Evolutionary conservation across 176 grass and related monocot species (phyloP), one percentile per base, ranked within the genome.

Genomic region (Carex cristatella): DNA sequence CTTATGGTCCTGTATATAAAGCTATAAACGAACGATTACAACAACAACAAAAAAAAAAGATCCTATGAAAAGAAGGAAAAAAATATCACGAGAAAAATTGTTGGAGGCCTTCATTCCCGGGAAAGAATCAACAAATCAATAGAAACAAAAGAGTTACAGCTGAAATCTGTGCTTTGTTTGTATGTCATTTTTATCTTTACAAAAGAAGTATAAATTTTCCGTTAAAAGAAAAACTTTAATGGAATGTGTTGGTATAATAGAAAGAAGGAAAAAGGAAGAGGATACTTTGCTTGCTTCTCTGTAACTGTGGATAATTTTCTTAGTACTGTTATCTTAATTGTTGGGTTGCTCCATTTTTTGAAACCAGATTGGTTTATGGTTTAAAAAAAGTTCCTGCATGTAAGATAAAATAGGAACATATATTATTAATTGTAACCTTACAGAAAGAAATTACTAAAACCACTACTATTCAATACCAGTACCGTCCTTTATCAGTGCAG

Each of bases 361-460:
- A 63, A 81, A 48, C 13, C 61, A 83, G 28, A 19, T 65, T 46
- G 42, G 57, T 68, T 63, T 68, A 33, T 61, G 63, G 7, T 54
- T 54, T 31, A 83, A 55, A 83, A 33, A 30, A 12, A 12, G 5
- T 65, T 81, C 79, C 81, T 83, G 81, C 81, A 83, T 19, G n/a
- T 57, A 35, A 56, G 12, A 78, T 78, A 42, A 48, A 3, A 72
- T 15, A 35, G 12, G n/a, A 48, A 69, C 23, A 83, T 69, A 49
- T 78, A 32, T 57, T 57, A 56, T 57, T 57, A 56, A 76, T 51
- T 19, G 2, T 18, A 3, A 49, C 5, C 48, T 55, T 55, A 5
- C 19, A 31, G 30, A 76, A 76, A 31, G 27, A 32, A 76, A 76
- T 55, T 10, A 76, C 74, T 16, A 37, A 35, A 35, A 33, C 12